A percentile compares a stretch with the other conserved stretches of the same genome.
Conservation (phyloP, 2,329 filamentous ascomycete genomes). For the Exophiala aquamarina region DNA sequence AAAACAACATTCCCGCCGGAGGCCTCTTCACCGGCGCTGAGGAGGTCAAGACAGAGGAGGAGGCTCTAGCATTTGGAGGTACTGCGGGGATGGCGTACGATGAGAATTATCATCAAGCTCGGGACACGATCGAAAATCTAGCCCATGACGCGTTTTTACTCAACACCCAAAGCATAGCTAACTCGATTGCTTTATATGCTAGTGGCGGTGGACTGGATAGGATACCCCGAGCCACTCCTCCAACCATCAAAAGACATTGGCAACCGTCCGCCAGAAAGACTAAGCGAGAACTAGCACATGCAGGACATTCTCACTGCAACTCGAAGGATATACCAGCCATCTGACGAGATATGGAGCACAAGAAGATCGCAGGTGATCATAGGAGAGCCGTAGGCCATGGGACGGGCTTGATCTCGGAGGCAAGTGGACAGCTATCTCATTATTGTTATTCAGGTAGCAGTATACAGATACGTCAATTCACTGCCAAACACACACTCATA, state of each 20-base stretch:
- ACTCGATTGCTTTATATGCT: constrained; percentile 71
- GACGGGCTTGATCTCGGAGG: no score
- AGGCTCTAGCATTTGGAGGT: constrained; percentile 70
- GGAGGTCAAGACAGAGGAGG: constrained; percentile 68
- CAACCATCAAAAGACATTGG: neutral
- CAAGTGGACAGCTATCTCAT: no score
- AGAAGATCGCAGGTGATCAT: no score
- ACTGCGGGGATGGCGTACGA: constrained; percentile 60
- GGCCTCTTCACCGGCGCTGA: constrained; percentile 79
- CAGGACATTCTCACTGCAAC: neutral
- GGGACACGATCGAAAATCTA: constrained; percentile 56
- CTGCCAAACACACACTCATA: no score
- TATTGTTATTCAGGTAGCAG: no score
- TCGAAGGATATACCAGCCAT: neutral
- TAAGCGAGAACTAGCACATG: neutral
- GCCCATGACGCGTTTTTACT: constrained; percentile 54
- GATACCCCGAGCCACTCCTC: constrained; percentile 48
- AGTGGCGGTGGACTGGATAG: constrained; percentile 56
- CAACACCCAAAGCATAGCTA: constrained; percentile 63
- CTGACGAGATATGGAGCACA: no score
- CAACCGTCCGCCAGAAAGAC: constrained; percentile 1
- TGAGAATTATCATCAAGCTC: constrained; percentile 55
- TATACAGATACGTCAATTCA: no score
- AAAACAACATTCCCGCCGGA: constrained; percentile 69
- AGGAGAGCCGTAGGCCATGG: no score